A percentile compares a stretch with the other conserved stretches of the same genome.
Evolutionary conservation across 2,329 filamentous ascomycete genomes (phyloP).

Genomic region (Thelonectria discophora): DNA sequence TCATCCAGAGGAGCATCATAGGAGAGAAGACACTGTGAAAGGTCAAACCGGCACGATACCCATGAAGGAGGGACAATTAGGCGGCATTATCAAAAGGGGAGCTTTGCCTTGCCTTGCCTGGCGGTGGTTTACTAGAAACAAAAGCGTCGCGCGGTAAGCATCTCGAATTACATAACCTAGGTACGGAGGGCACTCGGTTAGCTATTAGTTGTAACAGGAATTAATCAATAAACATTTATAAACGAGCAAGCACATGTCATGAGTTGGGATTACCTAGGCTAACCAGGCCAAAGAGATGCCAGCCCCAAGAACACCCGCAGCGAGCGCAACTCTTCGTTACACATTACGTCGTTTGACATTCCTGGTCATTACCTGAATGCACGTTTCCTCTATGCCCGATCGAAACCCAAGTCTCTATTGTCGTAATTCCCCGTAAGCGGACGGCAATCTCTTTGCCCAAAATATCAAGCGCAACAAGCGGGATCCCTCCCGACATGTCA

Average conservation of each 20-base stretch:
- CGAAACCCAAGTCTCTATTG: background rate
- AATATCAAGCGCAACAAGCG: background rate
- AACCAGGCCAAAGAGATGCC: background rate
- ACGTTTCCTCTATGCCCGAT: background rate
- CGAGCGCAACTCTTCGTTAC: background rate
- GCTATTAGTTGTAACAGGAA: background rate
- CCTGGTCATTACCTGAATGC: background rate
- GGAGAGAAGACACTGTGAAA: too few relatives aligned
- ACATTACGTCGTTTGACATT: background rate
- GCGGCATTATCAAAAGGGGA: conserved; percentile 10
- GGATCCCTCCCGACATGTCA: background rate
- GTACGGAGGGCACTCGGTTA: background rate
- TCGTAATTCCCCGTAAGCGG: background rate
- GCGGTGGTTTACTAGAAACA: conserved; percentile 23
- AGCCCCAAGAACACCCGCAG: background rate
- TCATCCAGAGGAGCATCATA: too few relatives aligned
- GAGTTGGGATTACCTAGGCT: background rate
- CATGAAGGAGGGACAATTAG: conserved; percentile 13
- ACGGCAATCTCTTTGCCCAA: background rate
- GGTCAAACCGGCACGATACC: conserved; percentile 37
- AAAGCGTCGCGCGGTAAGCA: conserved; percentile 26
- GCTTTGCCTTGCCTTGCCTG: background rate
- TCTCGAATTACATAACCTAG: conserved; percentile 8
- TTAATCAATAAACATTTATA: background rate
- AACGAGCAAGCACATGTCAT: background rate